Base-by-base conservation (phyloP, 768 basidiomycete genomes). In the Tricholoma saponaceum region DNA sequence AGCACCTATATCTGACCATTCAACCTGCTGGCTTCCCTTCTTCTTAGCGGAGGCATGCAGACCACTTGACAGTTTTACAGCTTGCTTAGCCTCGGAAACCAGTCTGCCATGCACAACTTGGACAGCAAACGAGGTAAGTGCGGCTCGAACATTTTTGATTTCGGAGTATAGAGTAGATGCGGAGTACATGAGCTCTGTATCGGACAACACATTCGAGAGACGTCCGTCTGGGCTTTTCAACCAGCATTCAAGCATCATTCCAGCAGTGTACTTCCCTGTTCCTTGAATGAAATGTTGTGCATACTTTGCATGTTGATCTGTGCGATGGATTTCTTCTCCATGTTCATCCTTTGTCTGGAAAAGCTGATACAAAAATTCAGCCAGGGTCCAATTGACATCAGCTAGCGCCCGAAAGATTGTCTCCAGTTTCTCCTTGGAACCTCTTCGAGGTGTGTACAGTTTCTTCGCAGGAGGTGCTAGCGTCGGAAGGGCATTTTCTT, bases 41-140 rank as follows among this genome's bases (percentile, higher is more conserved):
- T 30, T 32, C 32, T 37, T 52, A 4, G 57, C 28, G 2, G 65
- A 57, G 3, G 61, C 58, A 54, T 67, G 63, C 1, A 70, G 61
- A 13, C 69, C 66, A 51, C 55, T 65, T 4, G 25, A 33, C 1
- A 58, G 52, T n/a, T 58, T 52, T n/a, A 51, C 32, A 30, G 50
- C 67, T 13, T 52, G 23, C 46, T 60, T 55, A 8, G 64, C 67
- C 35, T 68, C 64, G 7, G 41, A 16, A 25, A 63, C 33, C 9
- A 70, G 62, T 37, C 60, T 59, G 25, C 57, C 26, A 18, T 54
- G 54, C 12, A 64, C 43, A 44, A 44, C 3, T 44, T 44, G 43
- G 22, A 44, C 43, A 44, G 43, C 43, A 44, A 44, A 44, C 10
- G 12, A 44, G 10, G 43, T 44, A 7, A 44, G 43, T 23, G 22